Conservation (phyloP, 1,139 yeast species). For the Hyphopichia pseudoburtonii region DNA sequence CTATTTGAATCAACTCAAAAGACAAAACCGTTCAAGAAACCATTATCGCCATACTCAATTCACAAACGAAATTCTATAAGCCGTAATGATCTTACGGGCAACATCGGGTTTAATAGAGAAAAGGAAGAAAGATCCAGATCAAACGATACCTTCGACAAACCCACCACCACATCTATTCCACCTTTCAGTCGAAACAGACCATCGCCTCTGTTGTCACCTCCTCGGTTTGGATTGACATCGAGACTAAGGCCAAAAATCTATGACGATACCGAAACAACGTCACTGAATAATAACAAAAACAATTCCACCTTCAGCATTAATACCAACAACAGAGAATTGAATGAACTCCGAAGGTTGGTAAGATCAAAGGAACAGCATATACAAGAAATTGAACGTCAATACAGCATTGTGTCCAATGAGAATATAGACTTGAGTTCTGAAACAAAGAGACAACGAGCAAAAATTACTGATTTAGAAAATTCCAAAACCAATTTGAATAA, state of each 20-base stretch:
- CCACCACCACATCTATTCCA: neutral
- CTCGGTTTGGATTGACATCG: neutral
- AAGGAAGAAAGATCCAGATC: no score
- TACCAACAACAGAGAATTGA: constrained; percentile 4
- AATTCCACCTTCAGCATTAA: no score
- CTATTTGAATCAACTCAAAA: neutral
- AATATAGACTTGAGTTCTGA: constrained; percentile 10
- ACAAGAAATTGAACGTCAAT: constrained; percentile 14
- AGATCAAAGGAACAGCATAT: constrained; percentile 14
- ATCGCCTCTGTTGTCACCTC: constrained; percentile 13
- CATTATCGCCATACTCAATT: constrained; percentile 5
- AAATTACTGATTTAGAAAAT: constrained; percentile 18
- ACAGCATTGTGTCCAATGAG: constrained; percentile 8
- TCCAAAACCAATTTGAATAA: constrained; percentile 19
- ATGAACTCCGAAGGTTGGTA: constrained; percentile 4
- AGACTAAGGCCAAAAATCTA: constrained; percentile 2
- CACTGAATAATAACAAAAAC: neutral
- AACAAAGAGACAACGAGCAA: constrained; percentile 9
- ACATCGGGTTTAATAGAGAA: no score
- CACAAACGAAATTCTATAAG: neutral
- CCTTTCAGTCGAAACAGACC: no score
- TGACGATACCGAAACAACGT: neutral
- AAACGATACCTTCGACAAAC: no score
- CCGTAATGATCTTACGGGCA: neutral
- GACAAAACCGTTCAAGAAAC: constrained; percentile 4